Conservation (phyloP, 148 eudicot genomes). For the Chenopodium berlandieri region DNA sequence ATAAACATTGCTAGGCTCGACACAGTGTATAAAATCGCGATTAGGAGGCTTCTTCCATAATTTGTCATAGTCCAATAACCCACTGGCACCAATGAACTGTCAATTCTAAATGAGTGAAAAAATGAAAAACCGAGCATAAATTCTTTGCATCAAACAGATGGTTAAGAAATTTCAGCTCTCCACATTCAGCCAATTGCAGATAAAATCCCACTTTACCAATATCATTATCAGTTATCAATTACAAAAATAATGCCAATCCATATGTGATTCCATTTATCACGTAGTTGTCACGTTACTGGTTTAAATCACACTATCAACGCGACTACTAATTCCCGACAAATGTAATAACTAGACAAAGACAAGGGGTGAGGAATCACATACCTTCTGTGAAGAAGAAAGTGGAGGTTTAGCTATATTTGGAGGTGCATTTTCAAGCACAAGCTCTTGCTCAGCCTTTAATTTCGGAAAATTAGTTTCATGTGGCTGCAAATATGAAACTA, state of each 20-base stretch:
- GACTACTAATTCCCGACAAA: not conserved
- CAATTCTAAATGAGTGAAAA: conserved; percentile 78
- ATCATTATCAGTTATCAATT: too few species aligned
- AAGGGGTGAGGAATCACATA: conserved; percentile 31
- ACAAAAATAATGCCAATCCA: not conserved
- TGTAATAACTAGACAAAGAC: conserved; percentile 3
- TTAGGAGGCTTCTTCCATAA: conserved; percentile 86
- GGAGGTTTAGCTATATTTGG: conserved; percentile 56
- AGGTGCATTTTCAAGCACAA: conserved; percentile 44
- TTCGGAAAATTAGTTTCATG: conserved; percentile 59
- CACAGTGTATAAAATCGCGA: conserved; percentile 75
- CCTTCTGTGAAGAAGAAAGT: conserved; percentile 57
- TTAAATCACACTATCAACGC: not conserved
- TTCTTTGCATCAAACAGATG: conserved; percentile 24
- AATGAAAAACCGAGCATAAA: conserved; percentile 42
- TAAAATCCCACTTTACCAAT: not conserved
- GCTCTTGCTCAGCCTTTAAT: conserved; percentile 47
- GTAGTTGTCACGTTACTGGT: not conserved
- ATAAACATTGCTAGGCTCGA: conserved; percentile 53
- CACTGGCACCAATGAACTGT: conserved; percentile 68
- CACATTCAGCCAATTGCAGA: not conserved
- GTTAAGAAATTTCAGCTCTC: conserved; percentile 10
- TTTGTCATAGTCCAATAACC: conserved; percentile 42
- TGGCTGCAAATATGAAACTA: conserved; percentile 37
- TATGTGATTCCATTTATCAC: not conserved